Evolutionary conservation across 805 yeast genomes (phyloP).

Genomic region (Candida yuanshanica): DNA sequence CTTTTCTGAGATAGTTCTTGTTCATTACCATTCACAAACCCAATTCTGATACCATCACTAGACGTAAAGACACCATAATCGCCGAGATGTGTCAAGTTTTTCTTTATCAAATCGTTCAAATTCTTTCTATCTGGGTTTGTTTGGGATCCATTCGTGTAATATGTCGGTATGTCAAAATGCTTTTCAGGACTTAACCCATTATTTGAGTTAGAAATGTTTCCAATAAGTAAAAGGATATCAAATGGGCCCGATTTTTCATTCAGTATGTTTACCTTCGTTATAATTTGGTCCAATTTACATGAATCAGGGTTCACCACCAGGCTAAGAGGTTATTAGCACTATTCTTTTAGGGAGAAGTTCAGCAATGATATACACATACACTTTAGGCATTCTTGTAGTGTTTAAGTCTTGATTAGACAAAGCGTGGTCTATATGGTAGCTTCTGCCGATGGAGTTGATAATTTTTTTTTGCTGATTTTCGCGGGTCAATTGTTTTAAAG

Average conservation of each 20-base stretch:
- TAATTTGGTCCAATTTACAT: constrained; percentile 19
- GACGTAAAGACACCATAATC: constrained; percentile 34
- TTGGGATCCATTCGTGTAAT: constrained; percentile 18
- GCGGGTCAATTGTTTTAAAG: too few relatives aligned
- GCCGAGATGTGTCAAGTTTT: constrained; percentile 13
- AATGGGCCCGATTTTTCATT: constrained; percentile 63
- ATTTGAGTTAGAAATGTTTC: constrained; percentile 30
- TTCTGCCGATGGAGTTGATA: too few relatives aligned
- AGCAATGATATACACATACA: too few relatives aligned
- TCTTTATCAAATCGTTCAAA: background rate
- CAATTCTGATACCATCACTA: constrained; percentile 41
- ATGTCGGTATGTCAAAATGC: constrained; percentile 16
- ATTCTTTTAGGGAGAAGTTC: background rate
- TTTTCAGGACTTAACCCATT: background rate
- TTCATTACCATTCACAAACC: constrained; percentile 34
- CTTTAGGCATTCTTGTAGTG: constrained; percentile 10
- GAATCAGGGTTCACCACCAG: constrained; percentile 19
- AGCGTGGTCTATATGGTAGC: background rate
- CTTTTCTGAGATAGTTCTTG: constrained; percentile 15
- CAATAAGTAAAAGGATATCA: constrained; percentile 47
- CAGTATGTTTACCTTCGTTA: constrained; percentile 45
- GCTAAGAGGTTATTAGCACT: constrained; percentile 6
- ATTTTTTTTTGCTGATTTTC: too few relatives aligned
- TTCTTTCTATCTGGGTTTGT: constrained; percentile 5
- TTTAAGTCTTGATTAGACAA: too few relatives aligned